These are phyloP conservation scores for Immersiporthe knoxdaviesiana DNA, from an alignment of 2,329 filamentous ascomycete genomes.

Conservation along the genomic window DNA sequence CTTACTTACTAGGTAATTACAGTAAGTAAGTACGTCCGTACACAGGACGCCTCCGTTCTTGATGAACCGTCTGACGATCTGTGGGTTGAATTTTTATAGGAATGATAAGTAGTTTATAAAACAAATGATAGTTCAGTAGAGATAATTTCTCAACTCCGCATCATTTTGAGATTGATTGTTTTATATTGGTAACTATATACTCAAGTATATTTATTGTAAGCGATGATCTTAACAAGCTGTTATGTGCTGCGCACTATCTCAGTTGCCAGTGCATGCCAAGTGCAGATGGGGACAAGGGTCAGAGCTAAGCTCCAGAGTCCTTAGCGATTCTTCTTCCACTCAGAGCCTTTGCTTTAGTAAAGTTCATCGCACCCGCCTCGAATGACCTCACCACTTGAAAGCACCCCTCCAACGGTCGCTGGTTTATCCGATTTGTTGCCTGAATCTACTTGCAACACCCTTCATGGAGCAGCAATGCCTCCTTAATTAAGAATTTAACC, in stretches of 20 bases:
- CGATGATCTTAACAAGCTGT: not conserved
- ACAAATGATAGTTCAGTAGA: too few relatives aligned
- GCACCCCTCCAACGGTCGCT: conserved; percentile 1
- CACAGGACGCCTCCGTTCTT: not conserved
- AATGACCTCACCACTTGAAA: conserved; percentile 29
- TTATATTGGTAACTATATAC: not conserved
- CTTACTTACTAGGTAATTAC: too few relatives aligned
- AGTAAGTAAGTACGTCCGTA: too few relatives aligned
- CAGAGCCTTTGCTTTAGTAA: conserved; percentile 29
- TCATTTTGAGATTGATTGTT: too few relatives aligned
- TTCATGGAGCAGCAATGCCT: not conserved
- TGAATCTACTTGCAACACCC: not conserved
- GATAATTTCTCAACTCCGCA: too few relatives aligned
- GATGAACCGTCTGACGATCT: not conserved
- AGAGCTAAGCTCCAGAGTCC: not conserved
- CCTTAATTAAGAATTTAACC: not conserved
- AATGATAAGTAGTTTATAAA: not conserved
- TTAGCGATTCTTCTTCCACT: conserved; percentile 22
- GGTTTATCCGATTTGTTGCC: too few relatives aligned
- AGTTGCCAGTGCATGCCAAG: not conserved
- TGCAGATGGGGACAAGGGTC: not conserved
- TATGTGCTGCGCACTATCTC: not conserved
- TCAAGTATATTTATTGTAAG: not conserved
- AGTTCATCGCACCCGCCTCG: not conserved
- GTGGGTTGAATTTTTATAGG: not conserved